These are phyloP conservation scores for Carex arenaria DNA, from an alignment of 202 grass and related monocot genomes.

Conservation along the genomic window DNA sequence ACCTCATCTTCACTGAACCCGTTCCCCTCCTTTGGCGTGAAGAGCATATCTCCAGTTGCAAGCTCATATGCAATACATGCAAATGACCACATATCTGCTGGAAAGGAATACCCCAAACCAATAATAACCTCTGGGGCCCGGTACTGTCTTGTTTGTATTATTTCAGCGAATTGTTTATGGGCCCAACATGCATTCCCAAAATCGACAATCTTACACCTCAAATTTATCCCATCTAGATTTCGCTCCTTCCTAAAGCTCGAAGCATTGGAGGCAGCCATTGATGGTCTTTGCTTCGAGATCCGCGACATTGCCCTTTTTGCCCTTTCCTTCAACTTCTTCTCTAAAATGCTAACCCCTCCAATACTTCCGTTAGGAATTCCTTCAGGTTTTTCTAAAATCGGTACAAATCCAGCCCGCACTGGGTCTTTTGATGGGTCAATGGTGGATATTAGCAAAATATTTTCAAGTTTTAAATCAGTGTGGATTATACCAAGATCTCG, in stretches of 20 bases:
- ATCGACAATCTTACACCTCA: slow-evolving; percentile 95
- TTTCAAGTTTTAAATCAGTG: slow-evolving; percentile 90
- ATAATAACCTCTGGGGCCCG: slow-evolving; percentile 81
- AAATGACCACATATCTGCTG: slow-evolving; percentile 93
- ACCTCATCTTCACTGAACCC: slow-evolving; percentile 98
- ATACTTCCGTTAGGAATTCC: slow-evolving; percentile 53
- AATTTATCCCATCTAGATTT: slow-evolving; percentile 79
- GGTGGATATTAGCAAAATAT: slow-evolving; percentile 80
- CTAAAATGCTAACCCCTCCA: slow-evolving; percentile 51
- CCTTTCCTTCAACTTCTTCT: slow-evolving; percentile 85
- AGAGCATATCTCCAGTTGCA: slow-evolving; percentile 86
- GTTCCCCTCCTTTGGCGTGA: slow-evolving; percentile 76
- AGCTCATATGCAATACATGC: slow-evolving; percentile 92
- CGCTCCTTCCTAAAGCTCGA: slow-evolving; percentile 50
- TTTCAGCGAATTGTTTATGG: slow-evolving; percentile 85
- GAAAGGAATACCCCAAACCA: slow-evolving; percentile 63
- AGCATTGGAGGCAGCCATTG: slow-evolving; percentile 35
- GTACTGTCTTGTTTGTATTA: slow-evolving; percentile 96
- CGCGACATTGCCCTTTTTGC: slow-evolving; percentile 73
- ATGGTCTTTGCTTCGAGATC: slow-evolving; percentile 77
- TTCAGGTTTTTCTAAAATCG: slow-evolving; percentile 72
- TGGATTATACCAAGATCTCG: slow-evolving; percentile 87
- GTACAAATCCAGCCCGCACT: slow-evolving; percentile 59
- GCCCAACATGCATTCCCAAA: slow-evolving; percentile 96
- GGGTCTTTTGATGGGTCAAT: slow-evolving; percentile 92